A percentile compares a stretch with the other conserved stretches of the same genome.
These are phyloP conservation scores for Myotisia sp. DNA, from an alignment of 2,329 filamentous ascomycete genomes.

Conservation along the genomic window DNA sequence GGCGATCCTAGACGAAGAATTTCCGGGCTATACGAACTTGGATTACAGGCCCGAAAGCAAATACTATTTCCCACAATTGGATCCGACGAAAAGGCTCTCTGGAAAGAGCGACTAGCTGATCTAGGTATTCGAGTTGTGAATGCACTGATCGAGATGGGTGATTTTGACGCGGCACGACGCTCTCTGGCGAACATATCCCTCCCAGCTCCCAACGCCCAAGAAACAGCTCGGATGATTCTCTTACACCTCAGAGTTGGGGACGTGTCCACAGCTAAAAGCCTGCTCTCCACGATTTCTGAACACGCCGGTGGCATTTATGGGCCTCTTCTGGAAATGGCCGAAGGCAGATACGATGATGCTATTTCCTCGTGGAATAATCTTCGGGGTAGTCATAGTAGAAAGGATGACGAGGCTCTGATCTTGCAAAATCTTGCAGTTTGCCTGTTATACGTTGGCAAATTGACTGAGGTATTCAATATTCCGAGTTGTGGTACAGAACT, in stretches of 20 bases:
- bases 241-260: conserved; percentile 71
- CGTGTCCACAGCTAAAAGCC: conserved; percentile 48
- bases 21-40: conserved; percentile 82
- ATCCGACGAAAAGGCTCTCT: conserved; percentile 46
- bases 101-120: conserved; percentile 59
- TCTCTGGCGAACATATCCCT: conserved; percentile 57
- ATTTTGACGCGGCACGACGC: conserved; percentile 61
- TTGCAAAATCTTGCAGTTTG: conserved; percentile 74
- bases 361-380: conserved; percentile 46
- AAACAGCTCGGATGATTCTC: conserved; percentile 32
- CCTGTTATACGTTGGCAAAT: conserved; percentile 63
- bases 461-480: conserved; percentile 48
- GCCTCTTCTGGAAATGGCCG: conserved; percentile 63
- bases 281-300: conserved; percentile 27
- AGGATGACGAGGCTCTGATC: conserved; percentile 51
- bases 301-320: conserved; percentile 22
- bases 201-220: conserved; percentile 18
- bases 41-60: conserved; percentile 55
- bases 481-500: no score
- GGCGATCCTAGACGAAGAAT: conserved; percentile 71
- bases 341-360: conserved; percentile 56
- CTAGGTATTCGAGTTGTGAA: conserved; percentile 53
- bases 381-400: conserved; percentile 30
- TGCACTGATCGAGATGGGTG: conserved; percentile 53
- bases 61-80: conserved; percentile 39